Conservation (phyloP, 2,329 filamentous ascomycete species). For the Parascedosporium putredinis region DNA sequence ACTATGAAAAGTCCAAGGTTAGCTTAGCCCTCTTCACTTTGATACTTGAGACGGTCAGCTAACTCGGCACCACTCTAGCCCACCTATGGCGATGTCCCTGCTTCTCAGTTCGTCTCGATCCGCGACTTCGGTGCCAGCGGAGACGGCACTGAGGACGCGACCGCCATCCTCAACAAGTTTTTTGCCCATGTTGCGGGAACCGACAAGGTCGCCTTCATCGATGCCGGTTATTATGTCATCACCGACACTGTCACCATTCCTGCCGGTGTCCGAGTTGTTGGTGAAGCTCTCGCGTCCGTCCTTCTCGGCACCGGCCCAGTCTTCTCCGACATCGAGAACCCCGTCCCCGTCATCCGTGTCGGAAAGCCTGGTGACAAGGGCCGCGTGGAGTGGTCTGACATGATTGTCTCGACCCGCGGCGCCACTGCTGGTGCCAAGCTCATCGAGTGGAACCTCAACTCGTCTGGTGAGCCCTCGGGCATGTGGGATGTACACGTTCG, state of each 20-base stretch:
- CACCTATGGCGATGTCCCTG: slow-evolving; percentile 53
- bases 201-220: slow-evolving; percentile 48
- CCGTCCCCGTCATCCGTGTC: slow-evolving; percentile 57
- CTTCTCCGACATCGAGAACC: slow-evolving; percentile 46
- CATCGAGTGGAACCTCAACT: slow-evolving; percentile 62
- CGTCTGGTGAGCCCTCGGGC: slow-evolving; percentile 32
- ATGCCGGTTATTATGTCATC: slow-evolving; percentile 51
- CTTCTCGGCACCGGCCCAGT: slow-evolving; percentile 44
- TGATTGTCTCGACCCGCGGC: slow-evolving; percentile 60
- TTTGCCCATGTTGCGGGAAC: slow-evolving; percentile 41
- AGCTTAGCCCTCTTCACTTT: not conserved
- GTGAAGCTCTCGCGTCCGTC: slow-evolving; percentile 43
- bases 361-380: slow-evolving; percentile 53
- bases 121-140: slow-evolving; percentile 59
- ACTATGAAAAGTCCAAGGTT: slow-evolving; percentile 61
- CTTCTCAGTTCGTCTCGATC: slow-evolving; percentile 55
- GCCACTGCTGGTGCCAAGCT: slow-evolving; percentile 57
- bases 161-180: slow-evolving; percentile 54
- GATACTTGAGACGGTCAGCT: not conserved
- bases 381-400: slow-evolving; percentile 59
- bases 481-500: slow-evolving; percentile 73
- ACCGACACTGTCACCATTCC: slow-evolving; percentile 42
- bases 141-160: slow-evolving; percentile 67
- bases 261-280: slow-evolving; percentile 43
- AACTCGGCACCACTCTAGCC: slow-evolving; percentile 31